Evolutionary conservation across 2,329 filamentous ascomycete genomes (phyloP), one percentile per base, ranked within the genome.

Genomic region (Verticillium zaregamsianum): DNA sequence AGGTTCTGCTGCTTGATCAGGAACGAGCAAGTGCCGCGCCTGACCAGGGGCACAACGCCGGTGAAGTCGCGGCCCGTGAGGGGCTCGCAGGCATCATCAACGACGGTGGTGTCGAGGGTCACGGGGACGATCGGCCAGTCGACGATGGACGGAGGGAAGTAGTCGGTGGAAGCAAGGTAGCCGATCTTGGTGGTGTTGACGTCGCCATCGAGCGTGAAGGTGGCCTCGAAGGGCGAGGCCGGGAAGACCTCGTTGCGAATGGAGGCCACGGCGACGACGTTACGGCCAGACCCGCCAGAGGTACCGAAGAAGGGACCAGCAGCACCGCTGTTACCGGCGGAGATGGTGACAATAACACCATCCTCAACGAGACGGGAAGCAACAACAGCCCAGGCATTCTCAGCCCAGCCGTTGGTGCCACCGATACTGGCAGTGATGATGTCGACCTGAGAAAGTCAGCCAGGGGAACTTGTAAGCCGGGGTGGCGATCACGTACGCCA

Each of bases 271-370:
- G 77, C 71, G 17, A 79, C 73, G 5, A 78, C 77, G 23, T 75
- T 71, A 32, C 70, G 71, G 5, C 76, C 78, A 11, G 76, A 74
- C 4, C 77, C 71, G 4, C 78, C 79, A 4, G 71, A 73, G 49
- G 71, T 72, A 11, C 73, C 72, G 52, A 76, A 80, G 68, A 84
- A 83, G 0, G 82, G 75, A 0, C 82, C 82, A 17, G 71, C 68
- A 20, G 71, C 70, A 28, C 82, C 82, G 37, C 79, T 76, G 60
- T 86, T 86, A n/a, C 82, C 82, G 6, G 79, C 81, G 1, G 82
- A 78, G 35, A 83, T 77, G n/a, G 79, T 77, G 33, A 83, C 75
- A 11, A 82, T 76, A 1, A 84, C 72, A n/a, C 82, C 82, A 31
- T 76, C 69, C 15, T 78, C 58, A 3, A 59, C 58, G 17, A 59